Conservation (phyloP, 306 rosid species). For the Dryas alaskensis region DNA sequence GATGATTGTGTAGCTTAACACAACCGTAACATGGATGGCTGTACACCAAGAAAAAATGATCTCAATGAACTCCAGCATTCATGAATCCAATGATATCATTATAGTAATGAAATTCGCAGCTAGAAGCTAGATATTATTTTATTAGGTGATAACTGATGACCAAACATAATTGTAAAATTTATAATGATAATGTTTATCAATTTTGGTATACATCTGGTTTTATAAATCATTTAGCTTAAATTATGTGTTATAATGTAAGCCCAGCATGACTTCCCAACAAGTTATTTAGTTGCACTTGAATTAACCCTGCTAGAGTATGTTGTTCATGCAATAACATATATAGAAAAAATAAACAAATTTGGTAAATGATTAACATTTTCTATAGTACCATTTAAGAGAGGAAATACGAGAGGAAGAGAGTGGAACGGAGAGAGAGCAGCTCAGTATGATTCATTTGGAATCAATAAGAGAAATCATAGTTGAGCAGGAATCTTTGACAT, state of each 20-base stretch:
- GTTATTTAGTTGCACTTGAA: not conserved
- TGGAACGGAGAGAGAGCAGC: not conserved
- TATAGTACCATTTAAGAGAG: not conserved
- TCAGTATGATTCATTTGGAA: not conserved
- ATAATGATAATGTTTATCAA: not conserved
- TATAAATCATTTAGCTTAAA: slow-evolving; percentile 10
- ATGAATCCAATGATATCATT: not conserved
- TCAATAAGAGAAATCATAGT: not conserved
- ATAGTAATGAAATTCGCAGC: not conserved
- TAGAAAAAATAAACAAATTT: not conserved
- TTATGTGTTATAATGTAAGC: not conserved
- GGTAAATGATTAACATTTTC: not conserved
- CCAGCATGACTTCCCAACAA: slow-evolving; percentile 5
- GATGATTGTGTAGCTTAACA: not conserved
- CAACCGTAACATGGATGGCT: not conserved
- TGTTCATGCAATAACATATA: not conserved
- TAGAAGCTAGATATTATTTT: not conserved
- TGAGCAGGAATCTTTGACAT: not conserved
- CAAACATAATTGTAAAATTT: not conserved
- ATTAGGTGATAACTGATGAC: not conserved
- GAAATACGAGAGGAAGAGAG: not conserved
- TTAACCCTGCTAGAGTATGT: not conserved
- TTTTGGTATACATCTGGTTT: not conserved
- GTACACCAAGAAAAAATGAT: not conserved
- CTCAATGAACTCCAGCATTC: slow-evolving; percentile 1